These are phyloP conservation scores for Paramecium biaurelia DNA, from an alignment of 73 alveolate genomes.

Conservation along the genomic window DNA sequence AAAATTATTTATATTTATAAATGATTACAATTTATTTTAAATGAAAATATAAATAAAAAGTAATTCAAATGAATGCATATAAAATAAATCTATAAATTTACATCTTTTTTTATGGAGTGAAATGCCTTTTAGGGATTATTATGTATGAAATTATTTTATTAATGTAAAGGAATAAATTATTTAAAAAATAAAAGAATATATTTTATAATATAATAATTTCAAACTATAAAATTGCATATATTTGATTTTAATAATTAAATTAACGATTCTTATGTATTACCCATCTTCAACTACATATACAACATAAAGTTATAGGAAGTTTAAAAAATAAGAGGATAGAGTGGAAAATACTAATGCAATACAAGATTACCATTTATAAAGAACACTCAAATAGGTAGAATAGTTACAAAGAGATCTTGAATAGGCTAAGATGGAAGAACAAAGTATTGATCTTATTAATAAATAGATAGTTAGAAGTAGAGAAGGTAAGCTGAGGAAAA, in stretches of 20 bases:
- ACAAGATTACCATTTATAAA: background rate
- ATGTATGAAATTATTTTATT: too few species aligned
- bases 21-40: too few species aligned
- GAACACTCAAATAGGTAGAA: background rate
- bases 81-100: too few species aligned
- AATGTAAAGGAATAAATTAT: too few species aligned
- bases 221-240: background rate
- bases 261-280: background rate
- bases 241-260: background rate
- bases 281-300: constrained; percentile 19
- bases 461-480: background rate
- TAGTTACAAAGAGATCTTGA: background rate
- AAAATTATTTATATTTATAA: too few species aligned
- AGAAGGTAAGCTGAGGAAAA: background rate
- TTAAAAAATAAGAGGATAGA: background rate
- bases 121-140: too few species aligned
- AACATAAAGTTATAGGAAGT: background rate
- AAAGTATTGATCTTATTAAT: background rate
- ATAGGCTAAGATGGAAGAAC: background rate
- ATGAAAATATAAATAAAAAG: too few species aligned
- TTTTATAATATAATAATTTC: too few species aligned
- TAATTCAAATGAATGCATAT: too few species aligned
- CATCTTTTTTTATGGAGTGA: too few species aligned
- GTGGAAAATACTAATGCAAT: background rate
- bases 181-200: too few species aligned